phyloP scores from a whole-genome alignment of 2,329 filamentous ascomycete genomes.

The Didymosphaeria variabile region DNA sequence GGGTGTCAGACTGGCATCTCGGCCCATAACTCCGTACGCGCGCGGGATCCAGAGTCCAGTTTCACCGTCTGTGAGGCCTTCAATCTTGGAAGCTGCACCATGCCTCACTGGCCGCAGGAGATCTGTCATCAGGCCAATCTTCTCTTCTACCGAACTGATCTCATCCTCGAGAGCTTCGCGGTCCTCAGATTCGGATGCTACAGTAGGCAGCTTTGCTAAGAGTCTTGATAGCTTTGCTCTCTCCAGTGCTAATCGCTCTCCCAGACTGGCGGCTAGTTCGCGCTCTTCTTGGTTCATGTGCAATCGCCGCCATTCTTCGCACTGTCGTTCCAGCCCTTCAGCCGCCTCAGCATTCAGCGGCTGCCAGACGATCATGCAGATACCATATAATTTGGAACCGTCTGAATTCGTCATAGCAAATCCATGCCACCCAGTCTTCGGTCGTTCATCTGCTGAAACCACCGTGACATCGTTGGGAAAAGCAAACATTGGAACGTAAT shows the following conservation, averaged over 20 bases:
- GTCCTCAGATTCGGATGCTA: conserved; percentile 80
- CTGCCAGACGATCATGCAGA: conserved; percentile 92
- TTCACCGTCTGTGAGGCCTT: conserved; percentile 93
- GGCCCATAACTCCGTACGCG: conserved; percentile 90
- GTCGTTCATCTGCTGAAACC: conserved; percentile 91
- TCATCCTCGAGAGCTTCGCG: conserved; percentile 90
- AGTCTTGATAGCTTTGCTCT: conserved; percentile 89
- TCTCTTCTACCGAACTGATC: conserved; percentile 95
- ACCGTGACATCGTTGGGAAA: conserved; percentile 98
- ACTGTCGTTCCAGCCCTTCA: conserved; percentile 77
- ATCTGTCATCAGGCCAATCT: conserved; percentile 96
- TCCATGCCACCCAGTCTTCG: conserved; percentile 97
- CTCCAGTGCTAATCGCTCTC: conserved; percentile 85
- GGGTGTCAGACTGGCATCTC: conserved; percentile 80
- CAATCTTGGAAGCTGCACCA: conserved; percentile 95
- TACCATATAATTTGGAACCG: conserved; percentile 89
- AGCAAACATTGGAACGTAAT: conserved; percentile 99
- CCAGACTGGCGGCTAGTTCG: conserved; percentile 89
- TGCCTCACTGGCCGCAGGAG: conserved; percentile 91
- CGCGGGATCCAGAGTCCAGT: conserved; percentile 95
- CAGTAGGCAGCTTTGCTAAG: conserved; percentile 80
- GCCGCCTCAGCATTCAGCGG: conserved; percentile 83
- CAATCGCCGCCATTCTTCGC: conserved; percentile 60
- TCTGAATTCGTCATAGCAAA: conserved; percentile 98
- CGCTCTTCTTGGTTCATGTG: conserved; percentile 92